These are phyloP conservation scores for Heritiera littoralis DNA, from an alignment of 345 rosid genomes.

Conservation along the genomic window DNA sequence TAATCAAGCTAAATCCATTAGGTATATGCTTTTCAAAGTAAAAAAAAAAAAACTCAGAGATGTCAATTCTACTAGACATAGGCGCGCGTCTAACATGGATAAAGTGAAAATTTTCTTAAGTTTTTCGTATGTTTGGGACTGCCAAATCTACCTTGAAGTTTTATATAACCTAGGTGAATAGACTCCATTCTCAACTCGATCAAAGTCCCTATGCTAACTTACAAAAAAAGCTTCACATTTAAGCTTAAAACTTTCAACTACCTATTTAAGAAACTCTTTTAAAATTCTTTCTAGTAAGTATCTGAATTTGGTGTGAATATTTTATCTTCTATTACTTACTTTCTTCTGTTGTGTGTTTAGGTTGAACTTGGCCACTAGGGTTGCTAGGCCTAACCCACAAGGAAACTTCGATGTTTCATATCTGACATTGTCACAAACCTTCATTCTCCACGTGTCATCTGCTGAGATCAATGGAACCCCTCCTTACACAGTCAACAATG, in stretches of 20 bases:
- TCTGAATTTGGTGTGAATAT: neutral
- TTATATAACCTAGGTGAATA: too few species aligned
- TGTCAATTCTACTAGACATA: too few species aligned
- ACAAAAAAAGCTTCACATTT: too few species aligned
- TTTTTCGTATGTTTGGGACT: too few species aligned
- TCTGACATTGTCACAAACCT: slow-evolving; percentile 42
- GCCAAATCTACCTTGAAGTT: too few species aligned
- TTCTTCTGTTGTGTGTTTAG: slow-evolving; percentile 25
- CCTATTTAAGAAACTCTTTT: too few species aligned
- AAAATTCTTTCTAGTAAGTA: neutral
- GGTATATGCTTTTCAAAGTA: slow-evolving; percentile 25
- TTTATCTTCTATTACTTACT: neutral
- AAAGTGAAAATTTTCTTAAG: too few species aligned
- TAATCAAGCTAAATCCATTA: slow-evolving; percentile 41
- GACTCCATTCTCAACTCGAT: too few species aligned
- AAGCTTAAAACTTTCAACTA: too few species aligned
- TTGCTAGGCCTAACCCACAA: slow-evolving; percentile 66
- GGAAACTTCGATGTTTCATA: slow-evolving; percentile 48
- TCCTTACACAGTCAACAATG: slow-evolving; percentile 48
- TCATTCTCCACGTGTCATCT: slow-evolving; percentile 28
- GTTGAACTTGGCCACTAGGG: slow-evolving; percentile 53
- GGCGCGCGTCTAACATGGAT: too few species aligned
- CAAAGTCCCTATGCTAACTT: too few species aligned
- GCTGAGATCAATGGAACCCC: slow-evolving; percentile 25
- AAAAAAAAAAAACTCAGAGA: too few species aligned